Conservation (phyloP, 306 rosid species). For the Luffa aegyptiaca region DNA sequence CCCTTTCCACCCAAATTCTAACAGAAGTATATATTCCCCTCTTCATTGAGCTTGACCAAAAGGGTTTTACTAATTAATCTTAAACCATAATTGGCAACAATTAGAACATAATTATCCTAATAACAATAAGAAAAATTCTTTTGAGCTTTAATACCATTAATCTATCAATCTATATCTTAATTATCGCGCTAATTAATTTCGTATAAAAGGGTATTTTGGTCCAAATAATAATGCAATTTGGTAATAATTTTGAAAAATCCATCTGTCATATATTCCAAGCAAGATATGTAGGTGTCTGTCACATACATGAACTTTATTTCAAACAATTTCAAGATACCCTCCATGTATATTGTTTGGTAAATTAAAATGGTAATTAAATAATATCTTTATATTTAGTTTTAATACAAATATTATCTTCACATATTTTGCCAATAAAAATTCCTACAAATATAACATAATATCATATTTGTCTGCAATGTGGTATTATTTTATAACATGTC, state of each 20-base stretch:
- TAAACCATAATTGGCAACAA: neutral
- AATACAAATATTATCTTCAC: neutral
- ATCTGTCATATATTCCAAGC: constrained; percentile 10
- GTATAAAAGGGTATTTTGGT: neutral
- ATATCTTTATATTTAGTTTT: neutral
- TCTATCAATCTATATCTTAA: neutral
- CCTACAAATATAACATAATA: neutral
- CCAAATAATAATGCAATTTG: neutral
- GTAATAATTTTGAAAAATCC: neutral
- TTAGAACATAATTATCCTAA: neutral
- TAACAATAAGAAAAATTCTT: neutral
- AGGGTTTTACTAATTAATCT: neutral
- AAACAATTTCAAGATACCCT: neutral
- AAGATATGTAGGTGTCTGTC: constrained; percentile 4
- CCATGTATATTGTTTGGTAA: neutral
- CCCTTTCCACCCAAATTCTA: constrained; percentile 19
- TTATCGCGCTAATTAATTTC: neutral
- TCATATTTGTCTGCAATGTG: neutral
- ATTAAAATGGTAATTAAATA: neutral
- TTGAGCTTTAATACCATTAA: neutral
- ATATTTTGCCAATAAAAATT: neutral
- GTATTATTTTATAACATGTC: neutral
- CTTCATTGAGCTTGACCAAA: neutral
- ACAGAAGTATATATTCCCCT: constrained; percentile 3
- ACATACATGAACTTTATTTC: constrained; percentile 7